Evolutionary conservation across 495 filamentous ascomycete species (phyloP), one percentile per base, ranked within the genome.

Genomic region (Lasiosphaeriaceae sp.): DNA sequence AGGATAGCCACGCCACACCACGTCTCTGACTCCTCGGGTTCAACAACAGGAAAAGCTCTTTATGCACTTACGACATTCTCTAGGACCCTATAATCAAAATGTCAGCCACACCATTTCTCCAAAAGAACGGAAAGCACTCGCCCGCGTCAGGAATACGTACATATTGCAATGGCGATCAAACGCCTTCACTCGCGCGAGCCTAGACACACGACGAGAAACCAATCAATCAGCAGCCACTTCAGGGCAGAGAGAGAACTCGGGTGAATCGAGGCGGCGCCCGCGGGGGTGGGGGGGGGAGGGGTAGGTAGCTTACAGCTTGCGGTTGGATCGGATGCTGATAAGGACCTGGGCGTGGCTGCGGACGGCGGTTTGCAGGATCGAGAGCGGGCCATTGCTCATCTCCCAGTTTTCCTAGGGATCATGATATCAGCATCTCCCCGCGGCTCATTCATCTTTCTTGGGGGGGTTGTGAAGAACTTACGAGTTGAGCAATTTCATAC

Each of bases 281-380:
- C n/a, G n/a, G n/a, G n/a, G n/a, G n/a, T n/a, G n/a, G n/a, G n/a
- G n/a, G n/a, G n/a, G n/a, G n/a, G n/a, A n/a, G n/a, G n/a, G n/a
- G n/a, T n/a, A n/a, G n/a, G n/a, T n/a, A n/a, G 9, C 39, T 43
- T 17, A 43, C 39, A 58, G 34, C 56, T 58, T 58, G 50, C 92
- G 77, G 5, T 41, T 41, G 24, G 97, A 95, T 62, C 94, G 84
- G 74, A 97, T 92, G 78, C 92, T 93, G 34, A 96, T 94, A 50
- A 96, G 82, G 52, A 96, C 90, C 76, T 95, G 91, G 46, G 87
- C 87, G 75, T 93, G 89, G 29, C 84, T 86, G 61, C 90, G 86
- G 20, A 93, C 90, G 45, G 91, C 91, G 29, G 90, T 95, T 74
- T 96, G 90, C 41, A 98, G 87, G 60, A 98, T 92, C 4, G 91